Evolutionary conservation across 768 basidiomycete species (phyloP), one percentile per base, ranked within the genome.

Genomic region (Lyophyllum decastes): DNA sequence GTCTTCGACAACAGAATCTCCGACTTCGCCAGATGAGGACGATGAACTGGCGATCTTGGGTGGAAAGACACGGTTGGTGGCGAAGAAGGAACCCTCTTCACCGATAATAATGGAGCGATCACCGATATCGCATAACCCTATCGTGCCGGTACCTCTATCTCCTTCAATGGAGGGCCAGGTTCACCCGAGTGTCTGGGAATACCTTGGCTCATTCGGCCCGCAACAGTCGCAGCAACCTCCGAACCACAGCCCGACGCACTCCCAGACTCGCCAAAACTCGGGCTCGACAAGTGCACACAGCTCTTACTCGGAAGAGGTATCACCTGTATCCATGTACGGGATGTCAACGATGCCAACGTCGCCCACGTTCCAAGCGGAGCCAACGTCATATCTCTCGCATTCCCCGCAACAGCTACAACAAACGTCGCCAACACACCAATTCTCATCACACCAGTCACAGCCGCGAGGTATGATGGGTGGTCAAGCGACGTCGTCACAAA

Each of bases 71-170:
- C 81, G 87, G 11, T 74, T 87, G 19, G 85, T 89, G 7, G 79
- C 78, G 46, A 82, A 84, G 76, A 85, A 78, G 60, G 85, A 87
- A 58, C 81, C 83, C 0, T 68, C 77, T 35, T 85, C 86, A 16
- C 82, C 82, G 1, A 74, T 76, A 34, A 68, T 86, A 25, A 63
- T 83, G 48, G 85, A 89, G 22, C 81, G 84, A 41, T 91, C 89
- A 8, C 90, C 90, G 8, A 82, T 76, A n/a, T 85, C 88, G 10
- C 80, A 78, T 47, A 86, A 89, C 62, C 89, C 89, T 2, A 79
- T 90, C 24, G 85, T 91, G 9, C 89, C 90, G 17, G 73, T 91
- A 5, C 88, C 88, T 2, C 67, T 91, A 40, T 78, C 81, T 19
- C 75, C 82, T 4, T 77, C 78, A 14, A 69, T 76, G 49, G 79